These are phyloP conservation scores for Bacidia rubella DNA, from an alignment of 495 filamentous ascomycete species.

Conservation along the genomic window DNA sequence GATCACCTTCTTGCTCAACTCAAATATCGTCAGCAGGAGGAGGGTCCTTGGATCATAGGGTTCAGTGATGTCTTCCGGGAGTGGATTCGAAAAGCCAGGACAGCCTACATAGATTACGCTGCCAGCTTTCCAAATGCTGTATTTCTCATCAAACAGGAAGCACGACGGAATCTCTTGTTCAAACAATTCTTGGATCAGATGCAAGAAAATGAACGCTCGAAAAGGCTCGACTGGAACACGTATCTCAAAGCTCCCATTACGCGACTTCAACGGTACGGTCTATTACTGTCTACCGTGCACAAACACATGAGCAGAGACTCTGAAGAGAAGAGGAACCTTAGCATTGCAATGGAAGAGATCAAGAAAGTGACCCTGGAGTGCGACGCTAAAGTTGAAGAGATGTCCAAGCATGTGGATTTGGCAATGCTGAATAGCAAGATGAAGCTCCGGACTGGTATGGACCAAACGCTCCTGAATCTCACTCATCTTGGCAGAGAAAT, in stretches of 20 bases:
- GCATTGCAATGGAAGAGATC: conserved; percentile 86
- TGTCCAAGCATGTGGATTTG: conserved; percentile 80
- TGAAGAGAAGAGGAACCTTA: conserved; percentile 81
- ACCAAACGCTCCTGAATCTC: conserved; percentile 75
- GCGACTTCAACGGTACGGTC: conserved; percentile 75
- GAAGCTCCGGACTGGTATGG: conserved; percentile 73
- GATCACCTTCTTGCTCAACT: conserved; percentile 89
- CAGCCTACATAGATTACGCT: conserved; percentile 84
- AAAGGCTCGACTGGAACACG: conserved; percentile 82
- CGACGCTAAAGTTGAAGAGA: conserved; percentile 87
- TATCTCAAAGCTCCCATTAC: conserved; percentile 91
- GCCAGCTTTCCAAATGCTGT: conserved; percentile 73
- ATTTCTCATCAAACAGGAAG: conserved; percentile 72
- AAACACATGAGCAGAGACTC: conserved; percentile 72
- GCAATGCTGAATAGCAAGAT: conserved; percentile 73
- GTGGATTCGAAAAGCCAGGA: conserved; percentile 91
- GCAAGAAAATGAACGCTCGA: conserved; percentile 65
- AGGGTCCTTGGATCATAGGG: conserved; percentile 85
- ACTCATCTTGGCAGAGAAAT: conserved; percentile 85
- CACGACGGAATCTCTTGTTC: conserved; percentile 75
- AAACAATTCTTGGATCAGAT: conserved; percentile 69
- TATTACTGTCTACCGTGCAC: conserved; percentile 70
- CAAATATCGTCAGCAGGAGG: conserved; percentile 93
- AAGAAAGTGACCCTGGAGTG: conserved; percentile 84
- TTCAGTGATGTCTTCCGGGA: conserved; percentile 97